phyloP scores from a whole-genome alignment of 2,329 filamentous ascomycete species.

The Fusarium sarcochroum region DNA sequence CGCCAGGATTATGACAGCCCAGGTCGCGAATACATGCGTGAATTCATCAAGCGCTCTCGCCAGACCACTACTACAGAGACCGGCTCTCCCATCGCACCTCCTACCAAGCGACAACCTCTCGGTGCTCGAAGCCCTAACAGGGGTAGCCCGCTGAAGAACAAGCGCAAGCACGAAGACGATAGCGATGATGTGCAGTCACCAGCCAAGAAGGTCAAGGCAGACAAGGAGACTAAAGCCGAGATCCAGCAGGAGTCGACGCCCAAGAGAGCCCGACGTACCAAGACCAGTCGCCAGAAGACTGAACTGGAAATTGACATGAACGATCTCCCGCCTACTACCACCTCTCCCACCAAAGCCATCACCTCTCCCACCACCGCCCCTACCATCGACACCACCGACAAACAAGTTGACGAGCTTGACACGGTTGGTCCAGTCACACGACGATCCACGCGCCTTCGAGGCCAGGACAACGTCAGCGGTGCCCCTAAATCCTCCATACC shows the following conservation, averaged over 20 bases:
- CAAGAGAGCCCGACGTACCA: slow-evolving; percentile 47
- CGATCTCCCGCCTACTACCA: slow-evolving; percentile 19
- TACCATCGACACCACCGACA: slow-evolving; percentile 7
- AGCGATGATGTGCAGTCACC: slow-evolving; percentile 39
- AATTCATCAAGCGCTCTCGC: slow-evolving; percentile 55
- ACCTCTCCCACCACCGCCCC: slow-evolving; percentile 7
- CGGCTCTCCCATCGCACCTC: slow-evolving; percentile 52
- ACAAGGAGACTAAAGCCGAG: slow-evolving; percentile 17
- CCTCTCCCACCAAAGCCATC: neutral
- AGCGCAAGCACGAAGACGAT: slow-evolving; percentile 51
- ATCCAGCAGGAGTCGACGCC: slow-evolving; percentile 38
- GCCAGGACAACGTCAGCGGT: slow-evolving; percentile 27
- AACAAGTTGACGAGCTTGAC: slow-evolving; percentile 32
- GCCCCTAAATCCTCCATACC: slow-evolving; percentile 53
- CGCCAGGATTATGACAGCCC: slow-evolving; percentile 52
- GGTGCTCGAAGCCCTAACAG: slow-evolving; percentile 55
- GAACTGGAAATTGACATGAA: slow-evolving; percentile 31
- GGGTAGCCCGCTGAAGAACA: slow-evolving; percentile 51
- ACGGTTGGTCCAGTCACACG: slow-evolving; percentile 38
- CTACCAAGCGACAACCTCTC: slow-evolving; percentile 50
- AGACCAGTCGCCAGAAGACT: slow-evolving; percentile 31
- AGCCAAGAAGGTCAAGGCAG: slow-evolving; percentile 31
- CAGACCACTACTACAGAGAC: slow-evolving; percentile 49
- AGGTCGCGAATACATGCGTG: slow-evolving; percentile 53
- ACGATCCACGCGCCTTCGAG: slow-evolving; percentile 54